phyloP scores from a whole-genome alignment of 257 asterid genomes.

The Salvia miltiorrhiza region DNA sequence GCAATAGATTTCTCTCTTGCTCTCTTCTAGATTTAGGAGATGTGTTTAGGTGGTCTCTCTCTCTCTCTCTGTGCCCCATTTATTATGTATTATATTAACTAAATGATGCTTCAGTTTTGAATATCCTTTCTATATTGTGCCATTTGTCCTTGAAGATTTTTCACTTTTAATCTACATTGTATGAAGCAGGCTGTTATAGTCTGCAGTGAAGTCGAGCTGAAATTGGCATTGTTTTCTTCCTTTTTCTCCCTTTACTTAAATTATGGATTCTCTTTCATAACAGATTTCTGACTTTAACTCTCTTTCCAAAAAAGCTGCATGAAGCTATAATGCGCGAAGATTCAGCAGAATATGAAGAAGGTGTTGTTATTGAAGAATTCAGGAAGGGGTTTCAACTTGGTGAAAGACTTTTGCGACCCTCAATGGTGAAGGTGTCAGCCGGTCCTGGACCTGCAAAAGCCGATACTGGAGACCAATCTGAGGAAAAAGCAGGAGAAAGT shows the following conservation, averaged over 20 bases:
- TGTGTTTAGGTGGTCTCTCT: neutral
- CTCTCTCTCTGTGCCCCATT: neutral
- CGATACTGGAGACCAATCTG: constrained; percentile 31
- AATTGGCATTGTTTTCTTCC: neutral
- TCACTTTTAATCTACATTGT: neutral
- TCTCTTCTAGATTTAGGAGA: constrained; percentile 1
- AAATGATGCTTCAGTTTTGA: neutral
- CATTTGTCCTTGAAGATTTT: neutral
- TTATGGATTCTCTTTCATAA: neutral
- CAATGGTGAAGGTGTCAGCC: constrained; percentile 91
- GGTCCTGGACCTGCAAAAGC: constrained; percentile 81
- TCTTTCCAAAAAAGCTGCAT: constrained; percentile 53
- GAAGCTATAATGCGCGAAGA: constrained; percentile 96
- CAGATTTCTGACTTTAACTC: constrained; percentile 10
- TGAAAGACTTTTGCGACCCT: constrained; percentile 78
- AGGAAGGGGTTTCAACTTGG: constrained; percentile 78
- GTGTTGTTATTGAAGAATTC: constrained; percentile 61
- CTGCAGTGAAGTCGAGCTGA: neutral
- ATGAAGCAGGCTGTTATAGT: neutral
- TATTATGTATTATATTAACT: neutral
- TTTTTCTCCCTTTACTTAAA: neutral
- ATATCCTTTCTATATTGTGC: neutral
- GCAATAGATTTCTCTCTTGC: constrained; percentile 9
- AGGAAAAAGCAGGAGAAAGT: constrained; percentile 28
- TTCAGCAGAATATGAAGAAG: constrained; percentile 66